A percentile compares a stretch with the other conserved stretches of the same genome.
phyloP scores from a whole-genome alignment of 352 stramenopile genomes.

The Porosira glacialis region DNA sequence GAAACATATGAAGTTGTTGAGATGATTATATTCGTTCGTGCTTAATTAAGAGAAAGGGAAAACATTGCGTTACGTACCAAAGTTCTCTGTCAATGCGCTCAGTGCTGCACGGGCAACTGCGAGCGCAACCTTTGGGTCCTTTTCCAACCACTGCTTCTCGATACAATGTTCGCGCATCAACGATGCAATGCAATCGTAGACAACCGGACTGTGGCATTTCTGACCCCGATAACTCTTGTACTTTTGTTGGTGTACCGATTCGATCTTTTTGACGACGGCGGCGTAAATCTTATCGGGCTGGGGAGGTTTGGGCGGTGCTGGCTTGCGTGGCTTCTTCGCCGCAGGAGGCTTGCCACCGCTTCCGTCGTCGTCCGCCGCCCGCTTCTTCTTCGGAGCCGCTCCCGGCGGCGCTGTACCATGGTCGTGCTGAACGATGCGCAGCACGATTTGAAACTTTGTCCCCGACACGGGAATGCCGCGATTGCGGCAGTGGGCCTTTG shows the following conservation, averaged over 20 bases:
- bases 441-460: constrained; percentile 11
- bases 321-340: constrained; percentile 11
- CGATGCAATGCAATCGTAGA: constrained; percentile 5
- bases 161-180: background rate
- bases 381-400: constrained; percentile 10
- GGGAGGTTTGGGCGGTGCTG: constrained; percentile 13
- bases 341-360: background rate
- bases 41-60: too few species aligned
- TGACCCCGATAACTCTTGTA: constrained; percentile 14
- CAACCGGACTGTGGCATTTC: constrained; percentile 13
- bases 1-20: too few species aligned
- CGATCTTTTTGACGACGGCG: constrained; percentile 20
- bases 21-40: too few species aligned
- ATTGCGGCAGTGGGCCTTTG: constrained; percentile 7
- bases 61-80: too few species aligned
- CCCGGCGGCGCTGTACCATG: constrained; percentile 13
- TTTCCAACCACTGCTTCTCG: background rate
- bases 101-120: constrained; percentile 1
- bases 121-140: constrained; percentile 7
- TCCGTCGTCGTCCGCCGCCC: constrained; percentile 9
- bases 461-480: constrained; percentile 13
- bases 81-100: constrained; percentile 19
- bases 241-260: constrained; percentile 21
- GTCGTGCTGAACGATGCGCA: constrained; percentile 17
- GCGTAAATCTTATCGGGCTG: constrained; percentile 16